phyloP scores from a whole-genome alignment of 495 filamentous ascomycete genomes.

The Lasiosphaeria ovina region DNA sequence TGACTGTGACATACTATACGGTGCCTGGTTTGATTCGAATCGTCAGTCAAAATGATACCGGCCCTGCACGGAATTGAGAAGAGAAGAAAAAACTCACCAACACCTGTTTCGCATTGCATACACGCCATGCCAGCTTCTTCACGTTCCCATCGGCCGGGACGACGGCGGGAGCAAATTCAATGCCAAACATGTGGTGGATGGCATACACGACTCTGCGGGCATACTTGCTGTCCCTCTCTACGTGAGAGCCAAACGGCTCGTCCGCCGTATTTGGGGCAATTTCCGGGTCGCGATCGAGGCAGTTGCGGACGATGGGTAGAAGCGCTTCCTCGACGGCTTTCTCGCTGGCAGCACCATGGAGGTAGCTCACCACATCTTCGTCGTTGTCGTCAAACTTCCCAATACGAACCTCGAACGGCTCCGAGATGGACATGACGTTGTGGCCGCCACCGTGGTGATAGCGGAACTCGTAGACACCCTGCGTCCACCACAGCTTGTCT shows the following conservation, averaged over 20 bases:
- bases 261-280: constrained; percentile 79
- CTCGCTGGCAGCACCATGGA: constrained; percentile 20
- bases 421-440: constrained; percentile 93
- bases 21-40: constrained; percentile 44
- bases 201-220: constrained; percentile 88
- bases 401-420: constrained; percentile 88
- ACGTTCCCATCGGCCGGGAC: constrained; percentile 92
- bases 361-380: constrained; percentile 51
- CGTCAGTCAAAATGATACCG: constrained; percentile 13
- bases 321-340: constrained; percentile 70
- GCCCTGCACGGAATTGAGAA: not conserved
- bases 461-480: constrained; percentile 92
- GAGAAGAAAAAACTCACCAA: constrained; percentile 59
- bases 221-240: constrained; percentile 84
- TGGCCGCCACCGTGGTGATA: constrained; percentile 95
- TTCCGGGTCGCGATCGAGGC: constrained; percentile 87
- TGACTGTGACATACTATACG: constrained; percentile 64
- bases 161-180: constrained; percentile 91
- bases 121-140: constrained; percentile 86
- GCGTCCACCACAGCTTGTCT: constrained; percentile 96
- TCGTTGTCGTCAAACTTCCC: constrained; percentile 66
- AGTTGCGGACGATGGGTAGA: constrained; percentile 80
- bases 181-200: constrained; percentile 94
- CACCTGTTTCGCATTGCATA: constrained; percentile 93
- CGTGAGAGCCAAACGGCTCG: constrained; percentile 77